Percentiles rank a stretch among this genome's conserved stretches.
Evolutionary conservation across 805 yeast species (phyloP).

Genomic region (Cyberlindnera nakhonratchasimensis): DNA sequence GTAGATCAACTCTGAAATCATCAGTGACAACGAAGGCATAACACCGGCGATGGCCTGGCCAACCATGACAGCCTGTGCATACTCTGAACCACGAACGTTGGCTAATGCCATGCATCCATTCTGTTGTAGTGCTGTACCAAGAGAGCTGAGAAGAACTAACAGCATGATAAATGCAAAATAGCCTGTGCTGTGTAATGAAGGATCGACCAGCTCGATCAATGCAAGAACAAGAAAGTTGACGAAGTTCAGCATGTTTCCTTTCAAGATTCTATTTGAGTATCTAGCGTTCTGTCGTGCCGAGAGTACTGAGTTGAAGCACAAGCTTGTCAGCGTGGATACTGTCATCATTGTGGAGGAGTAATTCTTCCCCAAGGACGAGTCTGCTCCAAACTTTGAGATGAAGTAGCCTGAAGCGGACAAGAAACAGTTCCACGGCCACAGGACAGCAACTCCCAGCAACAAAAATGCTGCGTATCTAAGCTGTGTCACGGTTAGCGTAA

Average conservation of each 20-base stretch:
- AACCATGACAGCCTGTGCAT: slow-evolving; percentile 87
- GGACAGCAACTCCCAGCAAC: slow-evolving; percentile 67
- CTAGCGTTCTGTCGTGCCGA: slow-evolving; percentile 63
- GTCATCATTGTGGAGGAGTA: slow-evolving; percentile 89
- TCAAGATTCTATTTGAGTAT: slow-evolving; percentile 51
- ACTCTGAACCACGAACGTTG: slow-evolving; percentile 68
- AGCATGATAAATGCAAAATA: slow-evolving; percentile 52
- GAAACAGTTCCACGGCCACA: slow-evolving; percentile 98
- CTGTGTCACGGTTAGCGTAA: slow-evolving; percentile 6
- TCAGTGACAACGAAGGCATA: slow-evolving; percentile 72
- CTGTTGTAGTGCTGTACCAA: slow-evolving; percentile 81
- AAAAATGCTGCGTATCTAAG: slow-evolving; percentile 13
- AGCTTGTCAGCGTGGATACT: slow-evolving; percentile 67
- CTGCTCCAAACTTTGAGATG: slow-evolving; percentile 48
- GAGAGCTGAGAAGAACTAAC: slow-evolving; percentile 60
- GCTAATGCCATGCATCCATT: slow-evolving; percentile 89
- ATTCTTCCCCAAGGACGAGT: slow-evolving; percentile 48
- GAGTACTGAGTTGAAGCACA: slow-evolving; percentile 54
- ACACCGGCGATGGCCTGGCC: slow-evolving; percentile 97
- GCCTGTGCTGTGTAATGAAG: slow-evolving; percentile 19
- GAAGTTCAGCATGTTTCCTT: slow-evolving; percentile 60
- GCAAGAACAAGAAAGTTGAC: slow-evolving; percentile 44
- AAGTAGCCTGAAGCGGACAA: slow-evolving; percentile 84
- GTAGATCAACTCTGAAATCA: slow-evolving; percentile 43
- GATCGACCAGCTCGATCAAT: slow-evolving; percentile 23